Conservation (phyloP, 2,329 filamentous ascomycete species). For the Laburnicola sp. region DNA sequence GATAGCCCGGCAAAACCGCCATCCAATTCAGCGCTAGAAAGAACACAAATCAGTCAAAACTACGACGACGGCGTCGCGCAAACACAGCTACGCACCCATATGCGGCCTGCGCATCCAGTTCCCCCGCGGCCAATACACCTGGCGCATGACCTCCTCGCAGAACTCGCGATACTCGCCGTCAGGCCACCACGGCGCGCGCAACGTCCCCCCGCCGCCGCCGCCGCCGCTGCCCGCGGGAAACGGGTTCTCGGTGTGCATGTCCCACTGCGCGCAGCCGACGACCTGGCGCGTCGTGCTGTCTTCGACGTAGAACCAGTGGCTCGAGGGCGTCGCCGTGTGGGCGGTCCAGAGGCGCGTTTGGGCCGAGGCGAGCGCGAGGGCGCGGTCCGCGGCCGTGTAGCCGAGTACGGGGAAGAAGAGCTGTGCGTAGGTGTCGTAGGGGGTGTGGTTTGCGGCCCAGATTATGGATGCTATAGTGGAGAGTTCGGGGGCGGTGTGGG, state of each 20-base stretch:
- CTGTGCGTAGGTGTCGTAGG: conserved; percentile 42
- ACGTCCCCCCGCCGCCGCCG: conserved; percentile 21
- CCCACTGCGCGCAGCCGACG: conserved; percentile 41
- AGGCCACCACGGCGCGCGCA: conserved; percentile 42
- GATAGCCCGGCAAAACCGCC: conserved; percentile 41
- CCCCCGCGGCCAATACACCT: conserved; percentile 35
- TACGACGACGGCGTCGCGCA: too few species aligned
- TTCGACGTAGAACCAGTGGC: conserved; percentile 40
- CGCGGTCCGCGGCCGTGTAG: conserved; percentile 29
- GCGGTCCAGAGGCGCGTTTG: conserved; percentile 38
- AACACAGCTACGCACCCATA: conserved; percentile 28
- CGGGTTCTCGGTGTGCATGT: conserved; percentile 31
- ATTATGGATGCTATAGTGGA: conserved; percentile 38
- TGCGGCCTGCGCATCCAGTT: conserved; percentile 41
- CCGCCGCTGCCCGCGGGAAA: conserved; percentile 20
- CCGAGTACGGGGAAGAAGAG: conserved; percentile 41
- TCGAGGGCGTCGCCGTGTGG: conserved; percentile 29
- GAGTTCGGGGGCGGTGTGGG: conserved; percentile 33
- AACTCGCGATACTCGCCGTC: conserved; percentile 39
- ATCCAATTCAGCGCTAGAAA: conserved; percentile 41
- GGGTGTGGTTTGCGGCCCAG: conserved; percentile 40
- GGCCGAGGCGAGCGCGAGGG: conserved; percentile 31
- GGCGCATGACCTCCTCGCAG: conserved; percentile 39
- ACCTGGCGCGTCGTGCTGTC: conserved; percentile 25
- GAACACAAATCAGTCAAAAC: too few species aligned